Conservation (phyloP, 2,329 filamentous ascomycete species). For the Curvularia sp. region DNA sequence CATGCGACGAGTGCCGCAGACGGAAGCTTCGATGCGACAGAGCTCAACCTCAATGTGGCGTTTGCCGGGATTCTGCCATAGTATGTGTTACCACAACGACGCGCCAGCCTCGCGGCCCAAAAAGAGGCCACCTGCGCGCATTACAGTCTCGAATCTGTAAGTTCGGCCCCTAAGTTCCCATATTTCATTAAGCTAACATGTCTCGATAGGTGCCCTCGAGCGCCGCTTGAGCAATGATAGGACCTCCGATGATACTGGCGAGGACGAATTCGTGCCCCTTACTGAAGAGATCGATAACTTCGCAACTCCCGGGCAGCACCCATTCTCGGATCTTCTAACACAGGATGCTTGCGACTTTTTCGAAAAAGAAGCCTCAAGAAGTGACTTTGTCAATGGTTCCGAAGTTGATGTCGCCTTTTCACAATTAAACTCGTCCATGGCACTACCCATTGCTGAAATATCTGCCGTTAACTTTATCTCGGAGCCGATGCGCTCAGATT, state of each 20-base stretch:
- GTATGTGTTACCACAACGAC: neutral
- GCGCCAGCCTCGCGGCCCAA: conserved; percentile 3
- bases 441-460: neutral
- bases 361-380: neutral
- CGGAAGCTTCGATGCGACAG: conserved; percentile 6
- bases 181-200: neutral
- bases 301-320: neutral
- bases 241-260: neutral
- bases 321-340: neutral
- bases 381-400: neutral
- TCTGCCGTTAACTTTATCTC: neutral
- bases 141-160: conserved; percentile 4
- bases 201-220: neutral
- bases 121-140: neutral
- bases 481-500: neutral
- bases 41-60: conserved; percentile 2
- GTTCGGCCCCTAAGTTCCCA: neutral
- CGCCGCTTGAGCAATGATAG: neutral
- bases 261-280: neutral
- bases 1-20: conserved; percentile 3
- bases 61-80: neutral
- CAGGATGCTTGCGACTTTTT: neutral
- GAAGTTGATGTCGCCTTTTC: neutral
- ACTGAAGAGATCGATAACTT: neutral
- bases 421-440: neutral